These are phyloP conservation scores for Fraxinus dipetala DNA, from an alignment of 305 asterid genomes.

Conservation along the genomic window DNA sequence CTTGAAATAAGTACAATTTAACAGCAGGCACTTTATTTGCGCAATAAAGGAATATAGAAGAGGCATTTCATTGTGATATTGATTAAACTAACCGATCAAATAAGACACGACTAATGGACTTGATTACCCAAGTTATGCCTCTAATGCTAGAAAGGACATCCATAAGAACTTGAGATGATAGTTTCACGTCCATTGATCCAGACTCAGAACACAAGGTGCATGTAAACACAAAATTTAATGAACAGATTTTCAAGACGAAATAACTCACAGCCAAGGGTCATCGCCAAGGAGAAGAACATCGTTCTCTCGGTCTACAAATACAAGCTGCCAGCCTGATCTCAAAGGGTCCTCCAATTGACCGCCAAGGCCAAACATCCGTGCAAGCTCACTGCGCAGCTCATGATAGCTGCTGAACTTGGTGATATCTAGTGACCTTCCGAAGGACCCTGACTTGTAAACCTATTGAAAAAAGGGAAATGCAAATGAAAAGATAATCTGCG, in stretches of 20 bases:
- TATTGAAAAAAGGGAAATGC: constrained; percentile 11
- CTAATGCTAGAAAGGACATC: not conserved
- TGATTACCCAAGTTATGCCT: not conserved
- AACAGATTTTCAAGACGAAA: not conserved
- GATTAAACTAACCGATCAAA: not conserved
- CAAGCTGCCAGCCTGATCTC: constrained; percentile 99
- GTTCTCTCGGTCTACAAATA: constrained; percentile 92
- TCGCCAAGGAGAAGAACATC: constrained; percentile 97
- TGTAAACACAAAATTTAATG: not conserved
- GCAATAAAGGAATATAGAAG: not conserved
- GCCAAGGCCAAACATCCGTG: constrained; percentile 86
- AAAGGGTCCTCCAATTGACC: constrained; percentile 93
- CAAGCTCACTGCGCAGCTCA: constrained; percentile 76
- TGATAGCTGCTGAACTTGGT: constrained; percentile 74
- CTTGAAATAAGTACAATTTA: not conserved
- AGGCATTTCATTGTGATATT: not conserved
- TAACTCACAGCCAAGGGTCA: constrained; percentile 95
- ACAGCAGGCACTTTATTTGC: not conserved
- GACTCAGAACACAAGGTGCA: not conserved
- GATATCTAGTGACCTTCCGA: constrained; percentile 73
- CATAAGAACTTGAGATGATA: not conserved
- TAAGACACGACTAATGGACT: not conserved
- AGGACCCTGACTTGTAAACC: constrained; percentile 71
- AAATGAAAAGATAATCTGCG: not conserved
- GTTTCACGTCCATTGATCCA: not conserved